Evolutionary conservation across 495 filamentous ascomycete species (phyloP).

Genomic region (Hypoxylon rickii): DNA sequence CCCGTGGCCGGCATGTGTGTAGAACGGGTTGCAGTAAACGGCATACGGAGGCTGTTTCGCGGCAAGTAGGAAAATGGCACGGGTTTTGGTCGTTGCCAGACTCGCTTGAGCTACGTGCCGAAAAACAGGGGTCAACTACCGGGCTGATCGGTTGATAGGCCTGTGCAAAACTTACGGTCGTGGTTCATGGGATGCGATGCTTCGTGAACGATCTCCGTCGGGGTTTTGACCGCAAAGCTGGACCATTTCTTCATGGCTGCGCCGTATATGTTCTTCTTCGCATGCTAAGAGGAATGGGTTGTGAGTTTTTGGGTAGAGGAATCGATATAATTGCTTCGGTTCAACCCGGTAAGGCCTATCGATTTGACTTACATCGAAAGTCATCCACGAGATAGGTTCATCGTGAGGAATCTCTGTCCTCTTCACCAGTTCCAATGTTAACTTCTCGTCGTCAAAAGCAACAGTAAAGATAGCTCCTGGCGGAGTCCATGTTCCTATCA

Average conservation of each 20-base stretch:
- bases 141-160: conserved; percentile 9
- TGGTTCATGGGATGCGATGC: conserved; percentile 69
- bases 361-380: conserved; percentile 67
- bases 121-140: conserved; percentile 19
- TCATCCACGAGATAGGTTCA: conserved; percentile 90
- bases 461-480: conserved; percentile 86
- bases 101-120: conserved; percentile 62
- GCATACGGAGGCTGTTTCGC: conserved; percentile 74
- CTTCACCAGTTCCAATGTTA: conserved; percentile 72
- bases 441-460: conserved; percentile 76
- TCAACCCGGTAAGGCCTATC: background rate
- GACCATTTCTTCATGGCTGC: conserved; percentile 90
- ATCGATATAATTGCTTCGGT: background rate
- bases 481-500: conserved; percentile 83
- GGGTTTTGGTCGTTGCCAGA: conserved; percentile 72
- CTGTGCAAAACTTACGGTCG: conserved; percentile 47
- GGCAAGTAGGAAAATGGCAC: conserved; percentile 83
- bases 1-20: conserved; percentile 77
- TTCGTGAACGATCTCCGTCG: conserved; percentile 77
- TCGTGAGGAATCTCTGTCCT: conserved; percentile 77
- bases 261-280: conserved; percentile 82
- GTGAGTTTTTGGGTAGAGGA: conserved; percentile 26
- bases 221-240: conserved; percentile 73
- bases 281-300: conserved; percentile 55
- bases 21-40: conserved; percentile 87